phyloP scores from a whole-genome alignment of 345 rosid genomes.

The Salix arbutifolia region DNA sequence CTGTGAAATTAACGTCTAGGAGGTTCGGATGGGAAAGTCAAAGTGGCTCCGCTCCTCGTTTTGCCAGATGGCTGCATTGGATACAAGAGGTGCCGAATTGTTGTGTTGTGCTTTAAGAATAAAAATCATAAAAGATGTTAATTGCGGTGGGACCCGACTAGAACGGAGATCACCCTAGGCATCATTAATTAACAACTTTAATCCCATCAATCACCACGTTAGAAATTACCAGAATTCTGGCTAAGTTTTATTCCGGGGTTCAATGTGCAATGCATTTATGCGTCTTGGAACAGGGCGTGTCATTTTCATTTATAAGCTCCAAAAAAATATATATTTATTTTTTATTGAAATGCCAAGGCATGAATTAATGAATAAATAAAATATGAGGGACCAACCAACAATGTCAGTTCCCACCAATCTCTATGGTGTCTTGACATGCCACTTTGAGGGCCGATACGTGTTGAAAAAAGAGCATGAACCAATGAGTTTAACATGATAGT shows the following conservation, averaged over 20 bases:
- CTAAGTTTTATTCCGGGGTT: not conserved
- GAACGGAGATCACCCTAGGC: too few species aligned
- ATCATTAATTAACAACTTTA: not conserved
- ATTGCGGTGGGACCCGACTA: not conserved
- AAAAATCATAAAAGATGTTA: not conserved
- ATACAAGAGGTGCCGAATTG: not conserved
- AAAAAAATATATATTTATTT: not conserved
- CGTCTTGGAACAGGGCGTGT: not conserved
- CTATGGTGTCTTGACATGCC: not conserved
- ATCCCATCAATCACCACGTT: too few species aligned
- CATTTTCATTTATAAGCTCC: not conserved
- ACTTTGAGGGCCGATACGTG: not conserved
- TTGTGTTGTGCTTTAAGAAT: not conserved
- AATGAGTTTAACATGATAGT: too few species aligned
- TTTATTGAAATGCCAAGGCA: not conserved
- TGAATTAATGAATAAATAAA: not conserved
- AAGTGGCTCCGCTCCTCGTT: not conserved
- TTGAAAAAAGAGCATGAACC: too few species aligned
- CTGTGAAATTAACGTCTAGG: too few species aligned
- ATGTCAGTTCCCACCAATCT: not conserved
- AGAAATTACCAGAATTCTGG: not conserved
- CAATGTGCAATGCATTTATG: constrained; percentile 1
- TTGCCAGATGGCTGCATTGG: not conserved
- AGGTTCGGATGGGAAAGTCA: not conserved
- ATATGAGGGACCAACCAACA: not conserved